Evolutionary conservation across 2,329 filamentous ascomycete genomes (phyloP).

Genomic region (Ceratocystis cacaofunesta): DNA sequence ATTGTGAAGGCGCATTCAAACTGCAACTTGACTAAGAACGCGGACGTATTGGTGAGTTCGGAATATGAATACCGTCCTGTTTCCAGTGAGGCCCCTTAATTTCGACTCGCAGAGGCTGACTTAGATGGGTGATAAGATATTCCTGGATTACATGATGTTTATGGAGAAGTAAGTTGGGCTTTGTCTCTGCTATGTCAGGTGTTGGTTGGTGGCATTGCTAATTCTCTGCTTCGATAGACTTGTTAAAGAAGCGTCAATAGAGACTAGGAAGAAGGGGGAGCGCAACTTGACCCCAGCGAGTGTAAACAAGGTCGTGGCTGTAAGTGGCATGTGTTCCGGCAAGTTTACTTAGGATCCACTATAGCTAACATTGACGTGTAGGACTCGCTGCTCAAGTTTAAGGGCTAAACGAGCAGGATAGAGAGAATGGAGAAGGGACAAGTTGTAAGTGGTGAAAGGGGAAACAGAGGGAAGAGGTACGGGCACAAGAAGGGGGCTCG

Average conservation of each 20-base stretch:
- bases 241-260: slow-evolving; percentile 65
- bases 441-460: neutral
- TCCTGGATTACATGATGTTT: slow-evolving; percentile 71
- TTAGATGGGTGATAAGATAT: slow-evolving; percentile 46
- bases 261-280: slow-evolving; percentile 59
- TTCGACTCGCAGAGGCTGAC: neutral
- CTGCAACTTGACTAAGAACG: slow-evolving; percentile 67
- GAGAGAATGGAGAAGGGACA: neutral
- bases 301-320: slow-evolving; percentile 62
- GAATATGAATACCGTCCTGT: neutral
- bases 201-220: neutral
- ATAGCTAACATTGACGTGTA: slow-evolving; percentile 22
- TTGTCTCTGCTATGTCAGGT: neutral
- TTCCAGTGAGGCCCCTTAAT: neutral
- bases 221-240: slow-evolving; percentile 35
- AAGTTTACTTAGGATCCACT: neutral
- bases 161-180: slow-evolving; percentile 42
- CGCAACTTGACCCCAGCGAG: slow-evolving; percentile 58
- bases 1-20: slow-evolving; percentile 81
- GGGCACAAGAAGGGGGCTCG: neutral
- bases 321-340: slow-evolving; percentile 27
- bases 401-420: slow-evolving; percentile 35
- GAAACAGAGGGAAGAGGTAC: neutral
- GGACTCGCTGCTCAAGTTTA: slow-evolving; percentile 54
- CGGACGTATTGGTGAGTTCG: slow-evolving; percentile 55